These are phyloP conservation scores for Thelephora aurantiotincta DNA, from an alignment of 768 basidiomycete genomes.

Conservation along the genomic window DNA sequence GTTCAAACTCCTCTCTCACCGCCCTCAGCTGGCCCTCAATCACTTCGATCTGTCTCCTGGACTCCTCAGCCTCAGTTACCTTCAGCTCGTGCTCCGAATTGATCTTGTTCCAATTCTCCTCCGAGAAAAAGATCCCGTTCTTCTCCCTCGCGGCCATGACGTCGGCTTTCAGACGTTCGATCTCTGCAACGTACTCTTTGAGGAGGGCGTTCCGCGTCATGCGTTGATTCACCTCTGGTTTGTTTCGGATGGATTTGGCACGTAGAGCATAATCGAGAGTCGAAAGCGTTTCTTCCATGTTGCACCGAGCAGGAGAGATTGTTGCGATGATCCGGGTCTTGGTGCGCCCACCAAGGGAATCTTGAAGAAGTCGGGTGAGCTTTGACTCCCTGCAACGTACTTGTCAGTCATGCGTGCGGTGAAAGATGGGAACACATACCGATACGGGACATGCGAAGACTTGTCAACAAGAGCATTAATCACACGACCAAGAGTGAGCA, in stretches of 20 bases:
- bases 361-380: constrained; percentile 92
- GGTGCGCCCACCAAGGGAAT: constrained; percentile 94
- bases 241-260: constrained; percentile 91
- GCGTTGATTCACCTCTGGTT: constrained; percentile 89
- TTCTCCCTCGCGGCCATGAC: constrained; percentile 86
- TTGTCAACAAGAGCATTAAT: constrained; percentile 93
- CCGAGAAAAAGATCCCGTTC: constrained; percentile 89
- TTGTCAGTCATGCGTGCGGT: constrained; percentile 1
- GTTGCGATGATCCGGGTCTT: constrained; percentile 98
- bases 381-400: constrained; percentile 74
- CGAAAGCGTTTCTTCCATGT: constrained; percentile 93
- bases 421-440: constrained; percentile 30
- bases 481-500: constrained; percentile 92
- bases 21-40: constrained; percentile 70
- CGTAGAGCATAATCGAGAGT: constrained; percentile 94
- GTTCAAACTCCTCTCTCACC: constrained; percentile 83
- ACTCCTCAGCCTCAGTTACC: constrained; percentile 69
- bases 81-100: constrained; percentile 60
- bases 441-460: constrained; percentile 86
- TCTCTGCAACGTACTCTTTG: constrained; percentile 88
- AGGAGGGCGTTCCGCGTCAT: constrained; percentile 86
- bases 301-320: constrained; percentile 83
- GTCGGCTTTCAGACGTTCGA: constrained; percentile 85
- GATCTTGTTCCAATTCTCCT: constrained; percentile 83
- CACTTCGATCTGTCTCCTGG: constrained; percentile 69